Evolutionary conservation across 768 basidiomycete genomes (phyloP), one percentile per base, ranked within the genome.

Genomic region (Panaeolus cyanescens): DNA sequence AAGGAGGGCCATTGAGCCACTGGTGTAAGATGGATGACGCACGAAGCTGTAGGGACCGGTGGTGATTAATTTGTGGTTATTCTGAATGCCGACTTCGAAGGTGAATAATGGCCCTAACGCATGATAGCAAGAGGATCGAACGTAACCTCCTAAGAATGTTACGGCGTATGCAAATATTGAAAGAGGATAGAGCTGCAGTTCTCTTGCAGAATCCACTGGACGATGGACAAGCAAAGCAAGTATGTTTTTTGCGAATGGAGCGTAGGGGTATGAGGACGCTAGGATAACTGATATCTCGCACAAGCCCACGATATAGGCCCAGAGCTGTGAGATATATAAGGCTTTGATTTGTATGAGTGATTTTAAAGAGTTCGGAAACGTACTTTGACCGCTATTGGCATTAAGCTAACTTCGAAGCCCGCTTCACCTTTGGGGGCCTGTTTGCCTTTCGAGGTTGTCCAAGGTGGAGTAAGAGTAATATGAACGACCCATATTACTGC

Each of bases 401-500:
- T 61, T 1, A 66, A 17, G 32, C 62, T 54, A 3, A 62, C 63
- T 56, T 72, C 72, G 3, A 62, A 37, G 19, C 72, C 72, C 13
- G 65, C 59, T 7, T 65, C 61, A 13, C 64, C 63, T n/a, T 34
- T 55, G 5, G 72, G 61, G 19, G 62, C 62, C 63, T 75, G 70
- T 4, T 64, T 37, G 5, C 50, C n/a, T 5, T 62, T 45, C 31
- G 72, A 66, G 3, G 71, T 68, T 0, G 72, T 64, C 19, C 70
- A 66, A 1, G 74, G 75, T 0, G 72, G 61, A 0, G 75, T 75
- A 64, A 69, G 54, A 13, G 72, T 69, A 1, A 42, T 59, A 30
- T 72, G 66, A 7, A 72, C 65, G 6, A 69, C 72, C 63, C 67
- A 70, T n/a, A 66, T 63, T 12, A 71, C 53, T 31, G 72, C 67